These are phyloP conservation scores for Cytospora piceae DNA, from an alignment of 2,329 filamentous ascomycete species.

Conservation along the genomic window DNA sequence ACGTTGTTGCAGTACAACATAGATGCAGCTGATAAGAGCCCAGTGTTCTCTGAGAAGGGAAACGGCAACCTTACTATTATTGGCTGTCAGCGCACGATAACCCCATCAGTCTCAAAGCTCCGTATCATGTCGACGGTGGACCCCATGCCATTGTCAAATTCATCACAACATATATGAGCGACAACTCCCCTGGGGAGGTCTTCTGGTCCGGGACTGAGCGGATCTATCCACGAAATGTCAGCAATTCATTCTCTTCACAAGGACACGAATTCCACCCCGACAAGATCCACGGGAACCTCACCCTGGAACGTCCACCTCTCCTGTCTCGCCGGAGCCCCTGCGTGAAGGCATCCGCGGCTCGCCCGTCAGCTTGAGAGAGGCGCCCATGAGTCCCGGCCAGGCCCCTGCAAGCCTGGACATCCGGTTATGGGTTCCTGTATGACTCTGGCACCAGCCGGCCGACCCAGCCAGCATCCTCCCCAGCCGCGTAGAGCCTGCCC, in stretches of 20 bases:
- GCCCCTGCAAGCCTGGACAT: not conserved
- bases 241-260: not conserved
- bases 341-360: not conserved
- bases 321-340: not conserved
- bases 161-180: slow-evolving; percentile 8
- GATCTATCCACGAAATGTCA: not conserved
- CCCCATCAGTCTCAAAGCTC: not conserved
- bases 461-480: slow-evolving; percentile 4
- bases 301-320: too few species aligned
- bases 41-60: too few species aligned
- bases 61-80: too few species aligned
- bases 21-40: too few species aligned
- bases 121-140: not conserved
- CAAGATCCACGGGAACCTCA: too few species aligned
- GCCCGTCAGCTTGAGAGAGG: not conserved
- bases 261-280: not conserved
- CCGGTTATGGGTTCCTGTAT: not conserved
- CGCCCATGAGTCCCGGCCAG: slow-evolving; percentile 11
- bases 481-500: not conserved
- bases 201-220: not conserved
- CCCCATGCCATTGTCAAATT: not conserved
- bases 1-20: too few species aligned
- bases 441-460: slow-evolving; percentile 11
- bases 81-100: not conserved
- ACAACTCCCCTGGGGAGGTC: not conserved